These are phyloP conservation scores for Aspergillus udagawae DNA, from an alignment of 2,329 filamentous ascomycete genomes.

Conservation along the genomic window DNA sequence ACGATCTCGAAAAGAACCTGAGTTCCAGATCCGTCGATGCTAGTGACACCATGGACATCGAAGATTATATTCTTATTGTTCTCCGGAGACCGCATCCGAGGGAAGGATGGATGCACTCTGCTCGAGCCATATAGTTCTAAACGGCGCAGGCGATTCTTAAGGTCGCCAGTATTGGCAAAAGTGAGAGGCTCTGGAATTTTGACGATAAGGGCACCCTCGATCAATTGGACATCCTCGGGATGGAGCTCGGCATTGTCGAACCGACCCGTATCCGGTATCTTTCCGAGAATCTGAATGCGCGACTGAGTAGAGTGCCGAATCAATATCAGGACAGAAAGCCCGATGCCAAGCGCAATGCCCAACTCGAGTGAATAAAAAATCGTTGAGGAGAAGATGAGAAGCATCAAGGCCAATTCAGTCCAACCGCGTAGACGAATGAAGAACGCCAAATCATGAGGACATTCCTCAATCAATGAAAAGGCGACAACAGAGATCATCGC, in stretches of 20 bases:
- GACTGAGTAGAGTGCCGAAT: conserved; percentile 88
- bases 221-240: conserved; percentile 72
- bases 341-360: conserved; percentile 90
- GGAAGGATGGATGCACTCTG: conserved; percentile 79
- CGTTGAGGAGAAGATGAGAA: conserved; percentile 82
- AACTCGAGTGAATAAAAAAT: conserved; percentile 93
- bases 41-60: conserved; percentile 95
- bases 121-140: conserved; percentile 89
- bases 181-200: conserved; percentile 97
- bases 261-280: conserved; percentile 74
- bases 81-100: conserved; percentile 69
- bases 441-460: conserved; percentile 85
- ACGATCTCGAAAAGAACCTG: conserved; percentile 93
- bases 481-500: conserved; percentile 95
- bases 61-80: conserved; percentile 92
- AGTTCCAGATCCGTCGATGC: conserved; percentile 85
- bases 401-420: conserved; percentile 82
- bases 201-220: conserved; percentile 89
- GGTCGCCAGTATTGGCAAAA: conserved; percentile 91
- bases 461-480: conserved; percentile 91
- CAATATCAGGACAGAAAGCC: conserved; percentile 81
- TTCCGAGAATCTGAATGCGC: conserved; percentile 91
- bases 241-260: conserved; percentile 82
- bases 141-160: conserved; percentile 76
- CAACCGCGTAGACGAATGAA: conserved; percentile 82